Evolutionary conservation across 73 alveolate genomes (phyloP), one percentile per base, ranked within the genome.

Genomic region (Stentor roeselii): DNA sequence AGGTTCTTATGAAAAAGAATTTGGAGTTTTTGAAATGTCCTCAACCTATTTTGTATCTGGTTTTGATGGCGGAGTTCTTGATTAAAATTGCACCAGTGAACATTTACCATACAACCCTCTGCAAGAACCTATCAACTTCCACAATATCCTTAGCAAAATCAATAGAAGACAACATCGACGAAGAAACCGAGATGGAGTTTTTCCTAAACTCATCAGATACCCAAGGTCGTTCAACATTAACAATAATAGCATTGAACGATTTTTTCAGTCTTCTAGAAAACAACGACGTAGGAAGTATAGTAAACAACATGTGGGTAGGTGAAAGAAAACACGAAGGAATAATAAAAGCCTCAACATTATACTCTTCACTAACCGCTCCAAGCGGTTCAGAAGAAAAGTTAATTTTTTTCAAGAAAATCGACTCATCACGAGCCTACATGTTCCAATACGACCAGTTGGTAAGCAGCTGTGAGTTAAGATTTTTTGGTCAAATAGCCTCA

Each of bases 111-210:
- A 37, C 75, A 21, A 15, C 27, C 34, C 30, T 76, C 34, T 76
- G 84, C 34, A 39, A 15, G 39, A 39, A 76, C n/a, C 32, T 67
- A 15, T 14, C 84, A 34, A 27, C 14, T 37, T 15, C 15, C 11
- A 21, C 39, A 2, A 32, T 76, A 27, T 14, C 67, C 21, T 76
- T 76, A 2, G 84, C 75, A 21, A 41, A 76, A 76, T 35, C n/a
- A 21, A 76, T 76, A 37, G 84, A 76, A 38, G 60, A 39, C 39
- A 41, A 37, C 39, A 76, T 76, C 39, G 15, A 21, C n/a, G 84
- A 76, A 76, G 84, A 76, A 76, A 40, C 32, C 14, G 82, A 76
- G 84, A 78, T 76, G 3, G n/a, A 40, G 74, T 76, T 36, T 2
- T 21, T 15, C 31, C 6, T 76, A 35, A 21, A 14, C 41, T 35